Base-by-base conservation (phyloP, 768 basidiomycete genomes). In the Leucocoprinus leucothites region DNA sequence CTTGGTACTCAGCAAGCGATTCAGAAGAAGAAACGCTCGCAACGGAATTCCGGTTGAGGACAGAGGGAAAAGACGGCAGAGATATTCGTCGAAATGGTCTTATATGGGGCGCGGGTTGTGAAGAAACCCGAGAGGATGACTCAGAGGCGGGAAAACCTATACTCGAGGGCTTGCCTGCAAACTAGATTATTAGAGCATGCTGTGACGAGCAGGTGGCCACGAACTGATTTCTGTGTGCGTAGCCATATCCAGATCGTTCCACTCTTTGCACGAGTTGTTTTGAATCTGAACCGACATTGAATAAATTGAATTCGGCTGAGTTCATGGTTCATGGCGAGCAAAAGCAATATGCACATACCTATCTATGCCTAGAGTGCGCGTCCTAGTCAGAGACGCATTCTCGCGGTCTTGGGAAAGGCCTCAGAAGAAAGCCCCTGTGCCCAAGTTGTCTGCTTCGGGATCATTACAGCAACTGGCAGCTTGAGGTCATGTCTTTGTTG, bases 21-120 rank as follows among this genome's bases (percentile, higher is more conserved):
- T 89, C 87, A 61, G 87, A 84, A 0, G 91, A 91, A 3, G 82
- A 76, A 16, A 89, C 74, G 66, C 88, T 91, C 46, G 79, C 80
- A 9, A 87, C 76, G 0, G 89, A 90, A 41, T 85, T 79, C 35
- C 88, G 72, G 58, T 87, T 74, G 9, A 78, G 65, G 8, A 77
- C 60, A 45, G 76, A 78, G 13, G 84, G 76, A 53, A 79, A 66
- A 36, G 80, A 73, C 51, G 83, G 77, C 49, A 87, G 68, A 36
- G 82, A 85, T 54, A 86, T 86, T 35, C 85, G 74, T 52, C 85
- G 75, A 62, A 86, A 86, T 9, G 84, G 83, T 26, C 48, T 47
- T 1, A 48, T 56, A 9, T 38, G 46, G 3, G 54, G 41, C 9
- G 28, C n/a, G 16, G 53, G 46, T 25, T 48, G 54, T 1, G 38